phyloP scores from a whole-genome alignment of 257 asterid species.

The Ilex asprella region DNA sequence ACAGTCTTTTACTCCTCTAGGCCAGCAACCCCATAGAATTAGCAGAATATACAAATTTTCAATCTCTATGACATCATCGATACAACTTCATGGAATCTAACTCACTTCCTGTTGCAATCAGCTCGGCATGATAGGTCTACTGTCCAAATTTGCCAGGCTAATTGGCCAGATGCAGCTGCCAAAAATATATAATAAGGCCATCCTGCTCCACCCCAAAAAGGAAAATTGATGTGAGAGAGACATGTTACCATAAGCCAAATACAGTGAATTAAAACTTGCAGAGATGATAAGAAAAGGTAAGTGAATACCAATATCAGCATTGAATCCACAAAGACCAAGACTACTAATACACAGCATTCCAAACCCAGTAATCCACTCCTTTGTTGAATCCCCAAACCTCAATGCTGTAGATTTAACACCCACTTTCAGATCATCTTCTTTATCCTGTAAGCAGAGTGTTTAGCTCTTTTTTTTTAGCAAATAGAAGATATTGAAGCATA shows the following conservation, averaged over 20 bases:
- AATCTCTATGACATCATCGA: background rate
- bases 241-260: background rate
- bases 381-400: slow-evolving; percentile 77
- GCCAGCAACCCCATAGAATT: no score
- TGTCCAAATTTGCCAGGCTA: slow-evolving; percentile 77
- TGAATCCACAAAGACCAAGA: slow-evolving; percentile 67
- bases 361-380: slow-evolving; percentile 67
- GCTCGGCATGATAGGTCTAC: slow-evolving; percentile 65
- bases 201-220: slow-evolving; percentile 33
- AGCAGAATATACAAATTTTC: background rate
- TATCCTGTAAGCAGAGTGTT: slow-evolving; percentile 45
- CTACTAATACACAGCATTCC: slow-evolving; percentile 73
- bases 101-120: slow-evolving; percentile 77
- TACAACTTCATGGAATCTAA: background rate
- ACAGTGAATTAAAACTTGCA: background rate
- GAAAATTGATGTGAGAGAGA: slow-evolving; percentile 3
- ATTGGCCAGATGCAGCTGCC: slow-evolving; percentile 56
- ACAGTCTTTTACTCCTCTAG: no score
- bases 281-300: slow-evolving; percentile 1
- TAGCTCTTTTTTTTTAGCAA: background rate
- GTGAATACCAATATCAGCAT: slow-evolving; percentile 59
- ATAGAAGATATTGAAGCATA: background rate
- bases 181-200: slow-evolving; percentile 68
- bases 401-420: slow-evolving; percentile 94
- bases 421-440: slow-evolving; percentile 69